Evolutionary conservation across 352 stramenopile genomes (phyloP), one percentile per base, ranked within the genome.

Genomic region (Pythium vanterpoolii): DNA sequence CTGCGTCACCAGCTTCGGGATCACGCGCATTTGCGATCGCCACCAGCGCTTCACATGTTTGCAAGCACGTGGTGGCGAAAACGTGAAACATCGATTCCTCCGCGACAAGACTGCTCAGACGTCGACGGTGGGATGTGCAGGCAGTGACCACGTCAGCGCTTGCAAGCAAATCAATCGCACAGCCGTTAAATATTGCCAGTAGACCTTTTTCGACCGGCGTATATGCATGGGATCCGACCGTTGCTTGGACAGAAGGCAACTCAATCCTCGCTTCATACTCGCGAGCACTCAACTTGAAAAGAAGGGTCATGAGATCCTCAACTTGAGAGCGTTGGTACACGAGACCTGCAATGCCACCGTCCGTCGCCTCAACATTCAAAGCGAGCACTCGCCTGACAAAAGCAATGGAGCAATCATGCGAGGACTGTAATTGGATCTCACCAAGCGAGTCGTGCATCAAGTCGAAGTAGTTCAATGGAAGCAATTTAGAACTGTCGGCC

Each of bases 1-100:
- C 14, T 18, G 23, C 30, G 11, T 56, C 42, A 16, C 27, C 50
- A 16, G 4, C 4, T 31, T 18, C 7, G 7, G 13, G 1, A 1
- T n/a, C 33, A 3, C 16, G 24, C 7, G 4, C 14, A 23, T 49
- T 39, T 8, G n/a, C n/a, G 27, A 26, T 14, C 7, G 9, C 10
- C 18, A 51, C 45, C 18, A 68, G 39, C 3, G 46, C 50, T 54
- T 60, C 48, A 19, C 64, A 74, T 14, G 53, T 69, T 27, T 62
- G 52, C 23, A 88, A 72, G 43, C 79, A 87, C 5, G 24, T 48
- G 10, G 31, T 36, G 11, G 79, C 72, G 60, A 86, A 87, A 5
- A 56, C 7, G 11, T 80, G 74, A 54, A 89, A 85, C 13, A 71
- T 48, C 16, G 72, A 60, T 23, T 60, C 45, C 3, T 47, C 43